A percentile compares a stretch with the other conserved stretches of the same genome.
phyloP scores from a whole-genome alignment of 1,139 yeast species.

The Lipomyces yarrowii region DNA sequence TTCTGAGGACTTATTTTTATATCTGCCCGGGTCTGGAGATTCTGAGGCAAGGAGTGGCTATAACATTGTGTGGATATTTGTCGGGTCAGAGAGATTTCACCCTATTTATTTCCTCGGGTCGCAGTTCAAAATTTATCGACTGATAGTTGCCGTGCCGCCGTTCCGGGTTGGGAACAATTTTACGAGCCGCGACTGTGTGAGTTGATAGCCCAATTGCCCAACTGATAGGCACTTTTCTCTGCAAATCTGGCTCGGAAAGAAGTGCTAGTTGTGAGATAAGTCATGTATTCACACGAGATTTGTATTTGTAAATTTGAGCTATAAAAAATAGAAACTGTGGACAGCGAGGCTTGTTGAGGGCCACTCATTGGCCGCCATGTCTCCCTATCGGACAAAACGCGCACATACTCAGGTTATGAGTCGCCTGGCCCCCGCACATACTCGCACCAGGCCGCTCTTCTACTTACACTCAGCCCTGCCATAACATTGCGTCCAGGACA shows the following conservation, averaged over 20 bases:
- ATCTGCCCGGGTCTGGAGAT: background rate
- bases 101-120: background rate
- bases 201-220: background rate
- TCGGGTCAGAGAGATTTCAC: too few species aligned
- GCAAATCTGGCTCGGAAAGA: background rate
- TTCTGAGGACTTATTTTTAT: too few species aligned
- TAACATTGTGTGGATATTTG: too few species aligned
- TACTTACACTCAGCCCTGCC: background rate
- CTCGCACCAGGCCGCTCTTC: background rate
- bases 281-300: background rate
- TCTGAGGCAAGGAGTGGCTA: background rate
- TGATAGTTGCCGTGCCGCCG: background rate
- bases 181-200: background rate
- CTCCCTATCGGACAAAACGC: background rate
- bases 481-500: background rate
- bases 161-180: background rate
- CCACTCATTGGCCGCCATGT: background rate
- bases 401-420: background rate
- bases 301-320: background rate
- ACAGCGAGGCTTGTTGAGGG: background rate
- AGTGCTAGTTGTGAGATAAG: background rate
- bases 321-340: background rate
- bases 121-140: too few species aligned
- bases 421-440: background rate
- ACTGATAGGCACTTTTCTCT: background rate